Base-by-base conservation (phyloP, 1,139 yeast species). In the Blastobotrys raffinosifermentans region DNA sequence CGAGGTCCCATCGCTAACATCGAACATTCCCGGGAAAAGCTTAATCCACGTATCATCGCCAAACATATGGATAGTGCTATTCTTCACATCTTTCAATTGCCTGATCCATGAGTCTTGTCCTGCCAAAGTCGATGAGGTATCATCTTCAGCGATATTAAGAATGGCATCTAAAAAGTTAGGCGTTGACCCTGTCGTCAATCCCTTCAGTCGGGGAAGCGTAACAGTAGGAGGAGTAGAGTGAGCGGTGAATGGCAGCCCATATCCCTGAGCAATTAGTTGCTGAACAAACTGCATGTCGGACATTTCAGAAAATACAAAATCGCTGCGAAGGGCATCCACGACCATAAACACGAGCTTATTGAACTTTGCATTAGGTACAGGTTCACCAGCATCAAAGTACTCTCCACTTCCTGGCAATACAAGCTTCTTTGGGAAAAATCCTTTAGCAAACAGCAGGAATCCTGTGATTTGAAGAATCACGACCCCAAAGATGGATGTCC, bases 41-140 rank as follows among this genome's bases (percentile, higher is more conserved):
- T 87, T 89, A 47, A 89, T 63, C 99, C 98, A 93, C 1, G 98
- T 91, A 56, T 91, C 98, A 59, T 91, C 98, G 18, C 99, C 99
- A 64, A 75, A 91, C 73, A 91, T 86, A 53, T 86, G 80, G 27
- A 91, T 66, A 37, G 62, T 70, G 50, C 72, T 72, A 20, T 64
- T 64, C 26, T 45, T 46, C 7, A 14, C 13, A 2, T 40, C 30
- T 3, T 58, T 48, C 60, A 87, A 67, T 56, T 91, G 97, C 26
- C 69, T 64, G 9, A 89, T 57, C 96, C 97, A 89, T 13, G 93
- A 82, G 57, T 93, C 98, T 49, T 83, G 94, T 36, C 71, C 73
- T 1, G 75, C 69, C 33, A 87, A 58, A 0, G 87, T 79, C 8
- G 91, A 85, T 0, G 94, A 75, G 2, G 77, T 67, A 51, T 91